Percentiles rank a stretch among this genome's conserved stretches.
These are phyloP conservation scores for Bothriochloa decipiens DNA, from an alignment of 176 grass and related monocot species.

Conservation along the genomic window DNA sequence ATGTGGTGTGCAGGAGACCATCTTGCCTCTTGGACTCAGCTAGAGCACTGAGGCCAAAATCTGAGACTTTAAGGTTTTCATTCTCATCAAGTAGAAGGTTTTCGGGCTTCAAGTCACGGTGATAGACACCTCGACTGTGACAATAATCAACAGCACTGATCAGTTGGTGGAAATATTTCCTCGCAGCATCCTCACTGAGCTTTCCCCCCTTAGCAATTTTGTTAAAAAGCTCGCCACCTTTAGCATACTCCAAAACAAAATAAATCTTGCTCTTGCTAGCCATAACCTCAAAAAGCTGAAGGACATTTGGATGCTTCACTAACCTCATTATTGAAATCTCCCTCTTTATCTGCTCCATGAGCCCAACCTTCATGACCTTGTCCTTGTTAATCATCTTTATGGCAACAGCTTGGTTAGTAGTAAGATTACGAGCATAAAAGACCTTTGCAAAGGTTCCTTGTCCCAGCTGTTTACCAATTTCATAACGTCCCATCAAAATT, in stretches of 20 bases:
- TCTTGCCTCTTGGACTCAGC: constrained; percentile 82
- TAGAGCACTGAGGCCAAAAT: constrained; percentile 95
- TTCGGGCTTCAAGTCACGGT: constrained; percentile 92
- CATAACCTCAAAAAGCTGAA: constrained; percentile 92
- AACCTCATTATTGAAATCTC: constrained; percentile 95
- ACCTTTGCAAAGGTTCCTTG: constrained; percentile 98
- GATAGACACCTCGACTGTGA: constrained; percentile 88
- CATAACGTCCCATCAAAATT: constrained; percentile 81
- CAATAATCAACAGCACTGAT: constrained; percentile 92
- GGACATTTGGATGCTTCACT: constrained; percentile 84
- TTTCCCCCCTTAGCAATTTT: constrained; percentile 83
- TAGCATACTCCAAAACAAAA: constrained; percentile 91
- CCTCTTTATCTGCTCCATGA: constrained; percentile 91
- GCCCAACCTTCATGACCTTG: constrained; percentile 81
- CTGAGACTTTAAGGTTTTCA: constrained; percentile 91
- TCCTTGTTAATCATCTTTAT: constrained; percentile 98
- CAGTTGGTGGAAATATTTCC: constrained; percentile 92
- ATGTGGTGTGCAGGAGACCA: constrained; percentile 82
- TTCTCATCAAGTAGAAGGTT: constrained; percentile 88
- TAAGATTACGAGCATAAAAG: constrained; percentile 83
- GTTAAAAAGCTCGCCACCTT: constrained; percentile 93
- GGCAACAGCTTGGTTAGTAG: constrained; percentile 69
- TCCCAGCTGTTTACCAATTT: constrained; percentile 79
- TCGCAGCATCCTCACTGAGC: constrained; percentile 65
- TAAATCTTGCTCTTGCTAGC: constrained; percentile 92